These are phyloP conservation scores for Monosporozyma unispora DNA, from an alignment of 805 yeast genomes.

Conservation along the genomic window DNA sequence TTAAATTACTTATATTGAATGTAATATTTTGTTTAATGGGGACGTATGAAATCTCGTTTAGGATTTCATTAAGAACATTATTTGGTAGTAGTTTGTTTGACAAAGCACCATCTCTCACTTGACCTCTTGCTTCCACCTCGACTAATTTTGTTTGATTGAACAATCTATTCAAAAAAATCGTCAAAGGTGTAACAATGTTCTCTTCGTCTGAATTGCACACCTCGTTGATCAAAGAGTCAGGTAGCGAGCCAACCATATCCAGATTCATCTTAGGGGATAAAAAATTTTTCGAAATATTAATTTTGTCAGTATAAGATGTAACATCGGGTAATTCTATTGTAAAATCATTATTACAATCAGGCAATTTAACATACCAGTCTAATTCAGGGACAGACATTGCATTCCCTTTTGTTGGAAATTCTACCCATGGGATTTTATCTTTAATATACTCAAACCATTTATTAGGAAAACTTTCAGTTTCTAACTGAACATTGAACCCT, in stretches of 20 bases:
- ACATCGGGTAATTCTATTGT: constrained; percentile 25
- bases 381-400: constrained; percentile 27
- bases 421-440: constrained; percentile 11
- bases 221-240: constrained; percentile 17
- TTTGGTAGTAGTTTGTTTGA: background rate
- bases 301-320: constrained; percentile 8
- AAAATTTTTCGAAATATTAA: constrained; percentile 4
- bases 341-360: constrained; percentile 31
- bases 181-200: constrained; percentile 26
- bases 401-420: constrained; percentile 6
- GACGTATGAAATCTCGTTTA: constrained; percentile 10
- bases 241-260: constrained; percentile 20
- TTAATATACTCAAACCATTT: background rate
- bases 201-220: constrained; percentile 28
- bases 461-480: background rate
- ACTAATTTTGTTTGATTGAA: constrained; percentile 15
- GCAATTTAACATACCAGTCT: constrained; percentile 31
- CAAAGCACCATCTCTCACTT: constrained; percentile 1
- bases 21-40: constrained; percentile 19
- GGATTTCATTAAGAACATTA: background rate
- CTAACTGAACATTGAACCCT: constrained; percentile 19
- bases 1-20: constrained; percentile 16
- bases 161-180: constrained; percentile 18
- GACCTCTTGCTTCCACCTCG: constrained; percentile 15
- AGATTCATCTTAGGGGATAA: constrained; percentile 4